phyloP scores from a whole-genome alignment of 352 stramenopile species.

The Phytophthora cactorum region DNA sequence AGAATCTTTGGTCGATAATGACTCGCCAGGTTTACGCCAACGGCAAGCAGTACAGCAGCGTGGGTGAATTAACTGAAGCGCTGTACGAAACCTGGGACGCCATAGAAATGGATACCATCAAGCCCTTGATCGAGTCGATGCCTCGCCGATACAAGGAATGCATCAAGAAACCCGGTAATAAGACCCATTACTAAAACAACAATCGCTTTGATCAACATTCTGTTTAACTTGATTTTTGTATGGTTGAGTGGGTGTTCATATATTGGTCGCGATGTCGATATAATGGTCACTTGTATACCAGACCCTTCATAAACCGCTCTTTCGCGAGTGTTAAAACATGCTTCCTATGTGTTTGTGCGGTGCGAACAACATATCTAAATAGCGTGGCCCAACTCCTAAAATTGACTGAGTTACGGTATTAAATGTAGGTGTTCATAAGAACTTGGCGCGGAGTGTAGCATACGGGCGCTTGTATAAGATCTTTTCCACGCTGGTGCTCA shows the following conservation, averaged over 20 bases:
- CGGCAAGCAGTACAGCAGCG: constrained; percentile 6
- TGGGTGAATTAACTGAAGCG: neutral
- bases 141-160: neutral
- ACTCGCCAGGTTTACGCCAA: constrained; percentile 21
- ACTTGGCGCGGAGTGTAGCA: too few species aligned
- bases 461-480: too few species aligned
- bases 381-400: too few species aligned
- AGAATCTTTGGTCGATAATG: constrained; percentile 27
- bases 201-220: too few species aligned
- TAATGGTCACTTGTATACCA: neutral
- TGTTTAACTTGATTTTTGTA: too few species aligned
- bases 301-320: too few species aligned
- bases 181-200: neutral
- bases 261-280: neutral
- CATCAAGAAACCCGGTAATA: neutral
- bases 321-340: too few species aligned
- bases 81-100: neutral
- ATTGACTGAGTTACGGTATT: too few species aligned
- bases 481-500: too few species aligned
- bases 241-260: neutral
- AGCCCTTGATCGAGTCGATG: neutral
- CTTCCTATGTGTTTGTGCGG: too few species aligned
- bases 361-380: too few species aligned
- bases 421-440: too few species aligned
- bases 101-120: neutral